Conservation (phyloP, 129 eudicot species). For the Flaveria sonorensis region DNA sequence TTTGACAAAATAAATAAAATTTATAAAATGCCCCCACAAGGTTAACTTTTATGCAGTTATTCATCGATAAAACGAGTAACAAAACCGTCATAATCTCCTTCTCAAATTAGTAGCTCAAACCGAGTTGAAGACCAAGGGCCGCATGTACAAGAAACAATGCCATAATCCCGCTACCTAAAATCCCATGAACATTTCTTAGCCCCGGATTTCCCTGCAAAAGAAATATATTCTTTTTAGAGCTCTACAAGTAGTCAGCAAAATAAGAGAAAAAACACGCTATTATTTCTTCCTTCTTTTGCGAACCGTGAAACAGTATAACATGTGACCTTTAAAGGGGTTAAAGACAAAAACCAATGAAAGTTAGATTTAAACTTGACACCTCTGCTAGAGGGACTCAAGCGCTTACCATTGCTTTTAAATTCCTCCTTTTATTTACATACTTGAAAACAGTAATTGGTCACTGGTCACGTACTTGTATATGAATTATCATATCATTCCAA, state of each 20-base stretch:
- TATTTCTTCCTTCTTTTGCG: not conserved
- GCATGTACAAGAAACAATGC: conserved; percentile 90
- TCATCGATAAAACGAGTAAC: not conserved
- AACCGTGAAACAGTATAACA: no score
- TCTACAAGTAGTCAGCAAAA: not conserved
- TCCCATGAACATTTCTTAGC: conserved; percentile 83
- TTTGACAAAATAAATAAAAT: not conserved
- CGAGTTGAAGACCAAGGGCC: conserved; percentile 91
- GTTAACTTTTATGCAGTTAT: not conserved
- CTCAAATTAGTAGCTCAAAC: conserved; percentile 62
- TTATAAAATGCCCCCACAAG: not conserved
- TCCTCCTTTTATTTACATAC: no score
- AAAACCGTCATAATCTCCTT: not conserved
- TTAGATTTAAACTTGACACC: no score
- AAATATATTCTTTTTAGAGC: not conserved
- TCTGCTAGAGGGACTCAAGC: no score
- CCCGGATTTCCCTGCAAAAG: conserved; percentile 76
- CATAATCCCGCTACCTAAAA: conserved; percentile 93
- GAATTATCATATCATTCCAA: not conserved
- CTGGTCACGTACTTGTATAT: no score
- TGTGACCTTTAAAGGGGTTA: no score
- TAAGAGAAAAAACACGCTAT: not conserved
- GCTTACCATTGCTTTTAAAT: not conserved
- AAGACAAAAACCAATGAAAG: no score
- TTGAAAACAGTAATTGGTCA: no score